These are phyloP conservation scores for Stephanodiscus minutulus DNA, from an alignment of 108 stramenopile genomes.

Conservation along the genomic window DNA sequence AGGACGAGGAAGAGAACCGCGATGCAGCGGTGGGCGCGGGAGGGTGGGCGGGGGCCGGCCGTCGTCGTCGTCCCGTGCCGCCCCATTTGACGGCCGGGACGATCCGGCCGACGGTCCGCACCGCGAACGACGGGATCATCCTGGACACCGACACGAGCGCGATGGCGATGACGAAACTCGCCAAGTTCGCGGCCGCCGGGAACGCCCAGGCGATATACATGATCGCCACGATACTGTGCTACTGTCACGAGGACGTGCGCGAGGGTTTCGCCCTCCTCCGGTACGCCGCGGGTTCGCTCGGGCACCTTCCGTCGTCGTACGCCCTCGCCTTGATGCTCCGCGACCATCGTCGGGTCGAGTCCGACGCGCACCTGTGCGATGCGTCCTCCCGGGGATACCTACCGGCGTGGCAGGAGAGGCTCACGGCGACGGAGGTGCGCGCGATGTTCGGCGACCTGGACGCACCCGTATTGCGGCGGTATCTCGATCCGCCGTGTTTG, in stretches of 20 bases:
- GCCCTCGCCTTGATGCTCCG: slow-evolving; percentile 78
- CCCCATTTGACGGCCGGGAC: not conserved
- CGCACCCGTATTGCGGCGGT: slow-evolving; percentile 57
- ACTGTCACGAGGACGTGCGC: slow-evolving; percentile 75
- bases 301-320: slow-evolving; percentile 66
- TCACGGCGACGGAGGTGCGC: slow-evolving; percentile 72
- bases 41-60: not conserved
- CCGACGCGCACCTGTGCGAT: slow-evolving; percentile 55
- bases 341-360: slow-evolving; percentile 63
- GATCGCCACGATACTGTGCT: slow-evolving; percentile 79
- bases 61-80: too few species aligned
- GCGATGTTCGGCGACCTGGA: slow-evolving; percentile 69
- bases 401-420: slow-evolving; percentile 77
- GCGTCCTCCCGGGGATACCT: slow-evolving; percentile 62
- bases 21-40: not conserved
- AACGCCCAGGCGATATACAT: slow-evolving; percentile 83
- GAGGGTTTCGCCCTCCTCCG: slow-evolving; percentile 70
- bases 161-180: slow-evolving; percentile 22
- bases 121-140: slow-evolving; percentile 35
- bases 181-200: slow-evolving; percentile 63
- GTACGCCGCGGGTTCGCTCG: slow-evolving; percentile 39
- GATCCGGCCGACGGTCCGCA: not conserved
- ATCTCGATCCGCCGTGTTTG: slow-evolving; percentile 75
- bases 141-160: slow-evolving; percentile 24
- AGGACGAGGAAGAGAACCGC: too few species aligned